Base-by-base conservation (phyloP, 2,329 filamentous ascomycete genomes). In the Trematosphaeria pertusa region DNA sequence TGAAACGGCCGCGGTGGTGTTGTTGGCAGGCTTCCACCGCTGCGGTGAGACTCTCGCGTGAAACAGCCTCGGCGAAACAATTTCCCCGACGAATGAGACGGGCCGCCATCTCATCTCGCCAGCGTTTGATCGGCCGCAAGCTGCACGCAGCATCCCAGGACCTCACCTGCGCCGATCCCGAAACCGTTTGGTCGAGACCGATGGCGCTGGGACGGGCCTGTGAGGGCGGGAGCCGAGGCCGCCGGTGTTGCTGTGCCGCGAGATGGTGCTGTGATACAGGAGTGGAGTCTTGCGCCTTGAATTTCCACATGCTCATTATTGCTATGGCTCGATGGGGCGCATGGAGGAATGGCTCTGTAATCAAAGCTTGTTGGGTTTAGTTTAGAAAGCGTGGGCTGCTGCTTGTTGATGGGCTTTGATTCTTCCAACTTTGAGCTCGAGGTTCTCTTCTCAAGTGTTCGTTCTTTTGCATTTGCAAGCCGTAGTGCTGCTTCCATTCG, bases 41-140 rank as follows among this genome's bases (percentile, higher is more conserved):
- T n/a, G n/a, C n/a, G n/a, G n/a, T n/a, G n/a, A n/a, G n/a, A n/a
- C n/a, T n/a, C n/a, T n/a, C n/a, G n/a, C n/a, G n/a, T n/a, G n/a
- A n/a, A n/a, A n/a, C n/a, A n/a, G 12, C 11, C 28, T 35, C 37
- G 44, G 45, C 38, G 8, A 26, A 48, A 48, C 36, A 21, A 22
- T n/a, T 39, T 34, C 8, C 31, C 32, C 26, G 12, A 21, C 28
- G 46, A 50, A 37, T 33, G 15, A 37, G 28, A 20, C 36, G 24
- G 12, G 24, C 45, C 54, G 54, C 50, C 48, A 49, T 35, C 34
- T 67, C 58, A 70, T 67, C 49, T 66, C 65, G 56, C 47, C 49
- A 55, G 44, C 48, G 65, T 69, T 66, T 69, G 64, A 68, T 68
- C 57, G 57, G 34, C 63, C 43, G 24, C 12, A 28, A 12, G 8